phyloP scores from a whole-genome alignment of 2,329 filamentous ascomycete species.

The Fusarium paranaense region DNA sequence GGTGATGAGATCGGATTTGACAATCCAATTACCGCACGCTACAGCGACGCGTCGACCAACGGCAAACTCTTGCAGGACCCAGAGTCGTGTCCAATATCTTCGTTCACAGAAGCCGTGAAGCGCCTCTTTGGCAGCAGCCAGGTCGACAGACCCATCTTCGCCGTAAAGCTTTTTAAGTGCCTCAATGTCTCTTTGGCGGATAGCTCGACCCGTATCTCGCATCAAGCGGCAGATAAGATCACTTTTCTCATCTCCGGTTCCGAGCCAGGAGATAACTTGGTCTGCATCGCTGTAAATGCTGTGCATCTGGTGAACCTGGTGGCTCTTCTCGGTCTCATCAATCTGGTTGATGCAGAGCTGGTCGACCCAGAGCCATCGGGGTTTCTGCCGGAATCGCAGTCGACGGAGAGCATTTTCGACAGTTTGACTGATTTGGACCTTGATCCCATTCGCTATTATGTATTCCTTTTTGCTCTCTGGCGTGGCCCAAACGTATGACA shows the following conservation, averaged over 20 bases:
- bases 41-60: conserved; percentile 7
- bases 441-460: background rate
- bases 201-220: background rate
- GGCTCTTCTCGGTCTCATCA: conserved; percentile 16
- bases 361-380: conserved; percentile 18
- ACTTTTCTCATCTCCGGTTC: background rate
- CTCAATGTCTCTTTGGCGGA: background rate
- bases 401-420: background rate
- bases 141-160: background rate
- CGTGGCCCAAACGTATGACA: conserved; percentile 17
- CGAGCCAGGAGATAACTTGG: conserved; percentile 14
- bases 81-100: conserved; percentile 28
- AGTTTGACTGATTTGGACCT: background rate
- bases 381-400: background rate
- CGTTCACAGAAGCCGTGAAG: conserved; percentile 9
- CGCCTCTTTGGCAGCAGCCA: background rate
- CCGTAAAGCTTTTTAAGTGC: background rate
- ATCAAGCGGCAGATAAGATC: conserved; percentile 9
- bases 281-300: conserved; percentile 12
- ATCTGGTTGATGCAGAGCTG: conserved; percentile 29
- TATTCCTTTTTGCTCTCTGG: background rate
- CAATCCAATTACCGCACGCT: conserved; percentile 9
- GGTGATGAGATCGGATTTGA: conserved; percentile 1
- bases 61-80: conserved; percentile 31
- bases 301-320: conserved; percentile 27